Conservation (phyloP, 768 basidiomycete species). For the Daedaleopsis nitida region DNA sequence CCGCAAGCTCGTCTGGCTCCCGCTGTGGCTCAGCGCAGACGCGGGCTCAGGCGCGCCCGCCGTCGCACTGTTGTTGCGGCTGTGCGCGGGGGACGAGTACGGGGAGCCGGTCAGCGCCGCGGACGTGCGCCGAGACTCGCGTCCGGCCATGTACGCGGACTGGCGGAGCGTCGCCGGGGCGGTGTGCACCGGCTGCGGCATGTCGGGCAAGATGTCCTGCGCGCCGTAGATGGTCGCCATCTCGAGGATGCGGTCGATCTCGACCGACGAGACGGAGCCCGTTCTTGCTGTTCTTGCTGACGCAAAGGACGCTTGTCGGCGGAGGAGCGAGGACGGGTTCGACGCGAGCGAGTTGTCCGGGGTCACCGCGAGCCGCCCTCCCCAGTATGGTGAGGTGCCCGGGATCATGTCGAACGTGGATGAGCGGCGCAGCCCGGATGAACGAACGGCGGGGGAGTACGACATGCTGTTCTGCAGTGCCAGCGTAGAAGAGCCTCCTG, state of each 20-base stretch:
- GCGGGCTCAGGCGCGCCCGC: background rate
- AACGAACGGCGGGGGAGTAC: background rate
- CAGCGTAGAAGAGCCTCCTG: slow-evolving; percentile 1
- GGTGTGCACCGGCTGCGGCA: slow-evolving; percentile 10
- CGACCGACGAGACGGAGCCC: slow-evolving; percentile 39
- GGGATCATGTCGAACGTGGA: slow-evolving; percentile 9
- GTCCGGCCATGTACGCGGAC: slow-evolving; percentile 25
- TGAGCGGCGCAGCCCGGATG: background rate
- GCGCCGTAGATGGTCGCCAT: slow-evolving; percentile 44
- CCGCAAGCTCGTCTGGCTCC: slow-evolving; percentile 3
- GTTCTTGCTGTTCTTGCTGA: background rate
- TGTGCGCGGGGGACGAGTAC: background rate
- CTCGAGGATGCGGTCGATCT: slow-evolving; percentile 58
- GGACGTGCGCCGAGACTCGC: slow-evolving; percentile 10
- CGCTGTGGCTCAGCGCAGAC: background rate
- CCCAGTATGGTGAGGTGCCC: slow-evolving; percentile 15
- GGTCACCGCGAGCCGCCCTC: slow-evolving; percentile 12
- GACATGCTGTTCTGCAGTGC: background rate
- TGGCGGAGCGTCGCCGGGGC: slow-evolving; percentile 18
- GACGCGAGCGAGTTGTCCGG: slow-evolving; percentile 17
- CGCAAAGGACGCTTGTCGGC: background rate
- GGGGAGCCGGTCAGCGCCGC: background rate
- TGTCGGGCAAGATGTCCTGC: slow-evolving; percentile 6
- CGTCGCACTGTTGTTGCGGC: background rate
- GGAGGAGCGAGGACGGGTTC: background rate